Percentiles rank a stretch among this genome's conserved stretches.
Evolutionary conservation across 2,329 filamentous ascomycete genomes (phyloP).

Genomic region (Rugonectria rugulosa): DNA sequence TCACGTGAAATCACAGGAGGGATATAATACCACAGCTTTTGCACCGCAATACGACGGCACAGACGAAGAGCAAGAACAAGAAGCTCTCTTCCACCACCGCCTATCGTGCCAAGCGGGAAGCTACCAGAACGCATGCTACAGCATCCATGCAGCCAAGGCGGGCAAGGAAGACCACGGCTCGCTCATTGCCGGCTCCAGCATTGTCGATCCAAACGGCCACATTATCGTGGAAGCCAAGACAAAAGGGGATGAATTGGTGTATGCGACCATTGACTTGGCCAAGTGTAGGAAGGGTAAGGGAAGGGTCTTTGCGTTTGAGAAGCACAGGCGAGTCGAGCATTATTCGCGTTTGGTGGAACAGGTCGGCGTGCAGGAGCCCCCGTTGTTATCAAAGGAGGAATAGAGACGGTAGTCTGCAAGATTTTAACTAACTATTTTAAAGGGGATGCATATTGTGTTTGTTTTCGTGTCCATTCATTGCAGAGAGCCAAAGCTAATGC

Average conservation of each 20-base stretch:
- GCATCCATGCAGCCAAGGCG: conserved; percentile 56
- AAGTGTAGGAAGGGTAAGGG: conserved; percentile 57
- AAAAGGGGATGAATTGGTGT: conserved; percentile 56
- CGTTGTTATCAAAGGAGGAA: no score
- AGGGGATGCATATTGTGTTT: no score
- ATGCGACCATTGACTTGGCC: conserved; percentile 57
- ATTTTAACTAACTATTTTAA: no score
- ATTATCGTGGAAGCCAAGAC: conserved; percentile 57
- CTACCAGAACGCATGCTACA: conserved; percentile 62
- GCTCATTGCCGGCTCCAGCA: conserved; percentile 57
- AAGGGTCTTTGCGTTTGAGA: conserved; percentile 54
- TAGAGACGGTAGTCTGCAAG: no score
- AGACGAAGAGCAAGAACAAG: conserved; percentile 50
- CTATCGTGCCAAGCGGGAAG: conserved; percentile 60
- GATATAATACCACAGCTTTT: conserved; percentile 60
- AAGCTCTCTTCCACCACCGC: conserved; percentile 60
- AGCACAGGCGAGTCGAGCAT: conserved; percentile 52
- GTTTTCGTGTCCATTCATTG: no score
- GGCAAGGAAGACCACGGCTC: conserved; percentile 53
- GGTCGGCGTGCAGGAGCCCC: conserved; percentile 46
- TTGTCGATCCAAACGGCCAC: conserved; percentile 56
- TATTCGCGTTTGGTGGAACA: conserved; percentile 50
- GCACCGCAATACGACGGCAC: conserved; percentile 51
- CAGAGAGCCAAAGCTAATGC: no score
- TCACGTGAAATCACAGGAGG: no score